Conservation (phyloP, 2,329 filamentous ascomycete species). For the Ophiostoma angusticollis region DNA sequence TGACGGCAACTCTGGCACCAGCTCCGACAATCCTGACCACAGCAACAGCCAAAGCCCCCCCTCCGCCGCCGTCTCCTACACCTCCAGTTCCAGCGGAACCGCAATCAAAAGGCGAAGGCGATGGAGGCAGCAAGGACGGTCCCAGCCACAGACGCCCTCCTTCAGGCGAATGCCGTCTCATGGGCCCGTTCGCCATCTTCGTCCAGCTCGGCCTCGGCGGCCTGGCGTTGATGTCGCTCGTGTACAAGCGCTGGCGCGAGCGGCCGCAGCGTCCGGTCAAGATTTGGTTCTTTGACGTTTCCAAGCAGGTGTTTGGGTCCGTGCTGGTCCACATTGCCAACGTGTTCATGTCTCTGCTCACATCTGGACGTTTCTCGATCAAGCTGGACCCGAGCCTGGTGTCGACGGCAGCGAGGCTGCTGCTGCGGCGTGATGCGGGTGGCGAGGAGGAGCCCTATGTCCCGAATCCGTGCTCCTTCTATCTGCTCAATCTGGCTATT, state of each 20-base stretch:
- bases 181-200: constrained; percentile 82
- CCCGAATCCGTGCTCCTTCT: constrained; percentile 94
- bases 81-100: no score
- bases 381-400: constrained; percentile 37
- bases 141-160: constrained; percentile 16
- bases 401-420: constrained; percentile 19
- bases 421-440: constrained; percentile 29
- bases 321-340: constrained; percentile 86
- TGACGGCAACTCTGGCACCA: no score
- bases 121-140: constrained; percentile 3
- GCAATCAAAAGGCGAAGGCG: background rate
- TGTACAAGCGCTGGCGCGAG: constrained; percentile 89
- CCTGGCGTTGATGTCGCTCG: constrained; percentile 71
- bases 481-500: constrained; percentile 84
- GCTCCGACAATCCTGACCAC: no score
- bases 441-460: constrained; percentile 41
- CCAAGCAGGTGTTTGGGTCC: constrained; percentile 93
- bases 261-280: constrained; percentile 82
- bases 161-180: constrained; percentile 68
- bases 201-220: constrained; percentile 79
- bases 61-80: no score
- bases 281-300: constrained; percentile 96
- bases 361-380: constrained; percentile 68
- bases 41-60: no score
- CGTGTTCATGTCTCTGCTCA: constrained; percentile 91